Base-by-base conservation (phyloP, 768 basidiomycete species). In the Boletellus ananiceps region DNA sequence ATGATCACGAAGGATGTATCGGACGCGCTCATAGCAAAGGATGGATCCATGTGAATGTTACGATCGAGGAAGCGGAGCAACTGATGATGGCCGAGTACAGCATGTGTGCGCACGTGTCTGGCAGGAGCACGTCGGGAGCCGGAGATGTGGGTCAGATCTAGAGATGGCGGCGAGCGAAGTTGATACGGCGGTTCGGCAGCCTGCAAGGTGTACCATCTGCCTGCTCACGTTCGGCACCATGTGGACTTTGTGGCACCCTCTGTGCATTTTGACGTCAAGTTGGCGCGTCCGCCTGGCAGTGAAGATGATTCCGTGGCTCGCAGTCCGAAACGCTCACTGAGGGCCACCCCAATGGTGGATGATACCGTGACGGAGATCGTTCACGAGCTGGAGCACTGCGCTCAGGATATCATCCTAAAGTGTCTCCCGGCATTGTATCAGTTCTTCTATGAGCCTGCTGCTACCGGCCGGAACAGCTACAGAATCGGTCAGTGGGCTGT, bases 231-330 rank as follows among this genome's bases (percentile, higher is more conserved):
- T 19, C 54, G 46, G 11, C 44, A 57, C 2, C 70, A 72, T 34
- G 55, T 72, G 18, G 70, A 71, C 27, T 59, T 72, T 40, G 61
- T 71, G 35, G 62, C 55, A 4, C 70, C 69, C 8, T 63, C 70
- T 5, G 63, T 72, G 4, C 64, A 71, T 50, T 72, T 72, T 38
- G 61, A 64, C 37, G 29, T 48, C 11, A 55, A 47, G 50, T 23
- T 64, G 49, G 41, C 44, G 27, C 48, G 50, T 45, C 50, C 59
- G 14, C 59, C 61, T 29, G 42, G 49, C 15, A n/a, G 23, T 34
- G 35, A 36, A 35, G 7, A 8, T 45, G 0, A 7, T 4, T 32
- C 48, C 5, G 49, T 57, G 4, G 50, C 50, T 13, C 46, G 34
- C 21, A 41, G 29, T 4, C 64, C n/a, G 66, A 59, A 16, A 46